A percentile compares a stretch with the other conserved stretches of the same genome.
Conservation (phyloP, 306 rosid species). For the Lathyrus aphaca region DNA sequence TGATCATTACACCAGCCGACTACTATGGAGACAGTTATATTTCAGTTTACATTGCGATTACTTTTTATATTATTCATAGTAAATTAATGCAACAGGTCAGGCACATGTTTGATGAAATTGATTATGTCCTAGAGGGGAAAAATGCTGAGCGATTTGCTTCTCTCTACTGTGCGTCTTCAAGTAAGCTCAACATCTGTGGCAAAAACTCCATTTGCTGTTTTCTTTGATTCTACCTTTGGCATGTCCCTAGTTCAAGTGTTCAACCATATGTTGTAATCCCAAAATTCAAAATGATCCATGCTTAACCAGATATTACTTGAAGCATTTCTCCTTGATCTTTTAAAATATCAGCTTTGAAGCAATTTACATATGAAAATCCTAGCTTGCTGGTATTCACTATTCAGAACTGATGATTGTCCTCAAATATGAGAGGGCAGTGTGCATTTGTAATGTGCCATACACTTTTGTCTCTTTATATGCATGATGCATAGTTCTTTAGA, state of each 20-base stretch:
- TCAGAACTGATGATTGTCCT: slow-evolving; percentile 21
- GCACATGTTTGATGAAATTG: slow-evolving; percentile 98
- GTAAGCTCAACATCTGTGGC: slow-evolving; percentile 55
- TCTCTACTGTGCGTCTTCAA: slow-evolving; percentile 63
- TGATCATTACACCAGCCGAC: slow-evolving; percentile 7
- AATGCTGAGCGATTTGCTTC: slow-evolving; percentile 93
- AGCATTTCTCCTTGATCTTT: slow-evolving; percentile 6
- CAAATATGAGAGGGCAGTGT: slow-evolving; percentile 30
- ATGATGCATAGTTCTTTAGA: slow-evolving; percentile 30
- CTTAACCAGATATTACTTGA: slow-evolving; percentile 5
- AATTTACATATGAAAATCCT: slow-evolving; percentile 19
- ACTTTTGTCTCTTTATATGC: slow-evolving; percentile 29
- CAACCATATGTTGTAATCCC: slow-evolving; percentile 27
- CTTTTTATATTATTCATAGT: slow-evolving; percentile 27
- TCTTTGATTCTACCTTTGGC: slow-evolving; percentile 21
- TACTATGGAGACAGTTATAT: slow-evolving; percentile 26
- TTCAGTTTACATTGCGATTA: slow-evolving; percentile 36
- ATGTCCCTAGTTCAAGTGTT: slow-evolving; percentile 22
- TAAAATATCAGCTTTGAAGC: slow-evolving; percentile 13
- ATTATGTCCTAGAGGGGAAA: slow-evolving; percentile 83
- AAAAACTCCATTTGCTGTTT: slow-evolving; percentile 25
- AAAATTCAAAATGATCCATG: slow-evolving; percentile 26
- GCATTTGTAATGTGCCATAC: slow-evolving; percentile 12
- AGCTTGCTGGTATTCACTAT: slow-evolving; percentile 2
- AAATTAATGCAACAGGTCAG: slow-evolving; percentile 73